Evolutionary conservation across 805 yeast species (phyloP).

Genomic region (Wickerhamiella hasegawae): DNA sequence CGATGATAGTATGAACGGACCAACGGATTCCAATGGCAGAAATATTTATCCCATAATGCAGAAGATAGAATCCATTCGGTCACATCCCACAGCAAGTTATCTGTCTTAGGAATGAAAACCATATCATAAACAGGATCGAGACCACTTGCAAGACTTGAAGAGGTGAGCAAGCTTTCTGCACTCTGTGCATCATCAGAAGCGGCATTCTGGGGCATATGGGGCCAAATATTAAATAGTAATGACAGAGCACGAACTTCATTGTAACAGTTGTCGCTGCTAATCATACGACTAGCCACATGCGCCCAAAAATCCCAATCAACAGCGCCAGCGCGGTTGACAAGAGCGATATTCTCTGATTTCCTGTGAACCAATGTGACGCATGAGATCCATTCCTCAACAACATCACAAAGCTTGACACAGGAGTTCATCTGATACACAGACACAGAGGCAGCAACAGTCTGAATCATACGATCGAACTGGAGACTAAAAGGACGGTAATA

Average conservation of each 20-base stretch:
- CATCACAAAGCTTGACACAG: slow-evolving; percentile 25
- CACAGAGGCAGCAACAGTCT: slow-evolving; percentile 20
- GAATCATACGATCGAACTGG: slow-evolving; percentile 24
- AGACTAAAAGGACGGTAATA: slow-evolving; percentile 20
- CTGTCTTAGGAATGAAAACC: slow-evolving; percentile 8
- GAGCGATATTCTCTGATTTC: slow-evolving; percentile 14
- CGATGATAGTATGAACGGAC: slow-evolving; percentile 55
- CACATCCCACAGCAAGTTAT: slow-evolving; percentile 33
- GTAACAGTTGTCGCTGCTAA: slow-evolving; percentile 46
- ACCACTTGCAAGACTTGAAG: background rate
- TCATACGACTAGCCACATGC: slow-evolving; percentile 38
- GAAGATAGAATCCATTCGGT: slow-evolving; percentile 38
- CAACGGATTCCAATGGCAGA: slow-evolving; percentile 69
- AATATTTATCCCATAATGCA: slow-evolving; percentile 36
- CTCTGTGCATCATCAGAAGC: slow-evolving; percentile 1
- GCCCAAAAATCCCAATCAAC: slow-evolving; percentile 73
- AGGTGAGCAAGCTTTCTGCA: too few relatives aligned
- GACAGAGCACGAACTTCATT: slow-evolving; percentile 49
- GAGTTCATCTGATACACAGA: slow-evolving; percentile 23
- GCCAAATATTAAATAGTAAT: slow-evolving; percentile 61
- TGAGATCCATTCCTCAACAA: slow-evolving; percentile 26
- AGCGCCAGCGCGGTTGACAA: slow-evolving; percentile 14
- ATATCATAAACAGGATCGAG: slow-evolving; percentile 1
- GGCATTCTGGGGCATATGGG: slow-evolving; percentile 27
- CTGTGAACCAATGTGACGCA: slow-evolving; percentile 19